phyloP scores from a whole-genome alignment of 1,284 basidiomycete genomes.

The Trichosporon asahii region DNA sequence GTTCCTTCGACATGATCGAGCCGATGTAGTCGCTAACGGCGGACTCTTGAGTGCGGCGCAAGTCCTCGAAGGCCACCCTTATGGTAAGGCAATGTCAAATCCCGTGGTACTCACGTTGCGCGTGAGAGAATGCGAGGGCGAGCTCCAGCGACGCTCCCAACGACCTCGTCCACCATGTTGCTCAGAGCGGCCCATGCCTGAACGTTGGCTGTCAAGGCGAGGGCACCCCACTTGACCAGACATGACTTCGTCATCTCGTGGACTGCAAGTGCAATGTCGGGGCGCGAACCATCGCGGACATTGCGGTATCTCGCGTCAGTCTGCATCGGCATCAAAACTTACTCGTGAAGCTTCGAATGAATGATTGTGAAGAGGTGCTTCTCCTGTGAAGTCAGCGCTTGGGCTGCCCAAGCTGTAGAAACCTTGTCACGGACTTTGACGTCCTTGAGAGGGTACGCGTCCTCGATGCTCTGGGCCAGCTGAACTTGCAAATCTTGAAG shows the following conservation, averaged over 20 bases:
- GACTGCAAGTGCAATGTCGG: background rate
- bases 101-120: background rate
- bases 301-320: constrained; percentile 2
- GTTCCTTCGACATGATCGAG: background rate
- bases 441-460: background rate
- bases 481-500: background rate
- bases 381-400: background rate
- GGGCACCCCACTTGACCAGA: background rate
- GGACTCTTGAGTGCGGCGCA: background rate
- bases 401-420: background rate
- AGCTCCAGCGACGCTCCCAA: background rate
- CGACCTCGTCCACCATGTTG: background rate
- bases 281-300: background rate
- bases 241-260: background rate
- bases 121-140: background rate
- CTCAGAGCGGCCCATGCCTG: background rate
- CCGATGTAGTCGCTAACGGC: background rate
- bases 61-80: background rate
- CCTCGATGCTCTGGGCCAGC: background rate
- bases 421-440: background rate
- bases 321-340: background rate
- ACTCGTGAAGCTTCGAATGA: background rate
- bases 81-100: too few species aligned
- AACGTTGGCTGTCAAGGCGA: background rate
- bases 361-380: background rate